A percentile compares a stretch with the other conserved stretches of the same genome.
These are phyloP conservation scores for Mortierella sp. DNA, from an alignment of 371 early-diverging fungal genomes.

Conservation along the genomic window DNA sequence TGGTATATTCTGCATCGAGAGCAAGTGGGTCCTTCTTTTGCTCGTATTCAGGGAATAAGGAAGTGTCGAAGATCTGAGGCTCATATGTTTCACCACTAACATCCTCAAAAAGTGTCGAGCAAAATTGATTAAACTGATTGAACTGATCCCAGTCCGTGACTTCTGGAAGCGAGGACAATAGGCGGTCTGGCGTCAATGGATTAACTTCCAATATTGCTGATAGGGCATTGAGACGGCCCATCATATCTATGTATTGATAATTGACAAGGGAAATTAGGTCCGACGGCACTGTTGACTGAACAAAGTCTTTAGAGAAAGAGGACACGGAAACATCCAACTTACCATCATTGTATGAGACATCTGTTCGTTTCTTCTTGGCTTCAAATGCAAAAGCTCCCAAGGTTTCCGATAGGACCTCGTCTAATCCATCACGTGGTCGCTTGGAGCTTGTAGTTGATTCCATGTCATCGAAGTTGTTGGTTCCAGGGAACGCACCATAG, in stretches of 20 bases:
- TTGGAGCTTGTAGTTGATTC: constrained; percentile 26
- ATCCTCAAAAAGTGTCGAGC: constrained; percentile 43
- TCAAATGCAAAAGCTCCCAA: constrained; percentile 47
- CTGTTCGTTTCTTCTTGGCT: constrained; percentile 50
- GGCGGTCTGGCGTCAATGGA: constrained; percentile 56
- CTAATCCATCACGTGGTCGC: constrained; percentile 58
- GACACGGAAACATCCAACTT: constrained; percentile 7
- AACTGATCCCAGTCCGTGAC: constrained; percentile 65
- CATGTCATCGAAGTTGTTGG: constrained; percentile 22
- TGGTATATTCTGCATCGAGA: constrained; percentile 13
- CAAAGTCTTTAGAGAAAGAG: not conserved
- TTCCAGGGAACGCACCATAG: constrained; percentile 17
- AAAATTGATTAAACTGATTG: constrained; percentile 52
- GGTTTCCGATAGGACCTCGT: constrained; percentile 61
- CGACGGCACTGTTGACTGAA: not conserved
- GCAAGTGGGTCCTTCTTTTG: constrained; percentile 26
- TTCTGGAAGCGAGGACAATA: constrained; percentile 58
- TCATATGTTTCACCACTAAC: constrained; percentile 45
- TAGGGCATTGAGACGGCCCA: constrained; percentile 60
- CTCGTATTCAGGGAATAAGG: constrained; percentile 45
- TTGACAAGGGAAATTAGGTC: not conserved
- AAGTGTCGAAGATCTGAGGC: constrained; percentile 20
- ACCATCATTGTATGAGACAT: constrained; percentile 65
- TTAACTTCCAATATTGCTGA: constrained; percentile 47
- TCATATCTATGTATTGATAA: constrained; percentile 60